These are phyloP conservation scores for Xylaria flabelliformis DNA, from an alignment of 495 filamentous ascomycete genomes.

Conservation along the genomic window DNA sequence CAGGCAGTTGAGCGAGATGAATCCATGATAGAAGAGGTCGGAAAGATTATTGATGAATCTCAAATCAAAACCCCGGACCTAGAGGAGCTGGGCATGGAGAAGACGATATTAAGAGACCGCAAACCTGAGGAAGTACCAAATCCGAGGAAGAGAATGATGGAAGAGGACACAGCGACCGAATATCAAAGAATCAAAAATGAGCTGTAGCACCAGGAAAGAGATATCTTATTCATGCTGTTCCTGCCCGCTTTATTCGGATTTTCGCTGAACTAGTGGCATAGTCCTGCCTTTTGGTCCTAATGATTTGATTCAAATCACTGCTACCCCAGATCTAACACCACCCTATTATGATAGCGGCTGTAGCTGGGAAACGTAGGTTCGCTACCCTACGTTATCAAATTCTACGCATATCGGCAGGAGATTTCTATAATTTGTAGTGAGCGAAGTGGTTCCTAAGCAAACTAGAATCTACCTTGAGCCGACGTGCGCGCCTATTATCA, in stretches of 20 bases:
- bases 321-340: neutral
- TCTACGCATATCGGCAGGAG: neutral
- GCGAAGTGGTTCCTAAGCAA: neutral
- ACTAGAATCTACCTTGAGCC: neutral
- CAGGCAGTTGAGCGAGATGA: conserved; percentile 36
- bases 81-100: conserved; percentile 41
- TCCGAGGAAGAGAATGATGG: conserved; percentile 86
- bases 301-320: neutral
- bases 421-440: neutral
- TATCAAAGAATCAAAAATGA: conserved; percentile 46
- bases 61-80: conserved; percentile 15
- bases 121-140: conserved; percentile 60
- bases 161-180: conserved; percentile 57
- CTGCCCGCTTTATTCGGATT: conserved; percentile 2
- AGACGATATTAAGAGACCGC: conserved; percentile 54
- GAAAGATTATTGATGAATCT: conserved; percentile 55
- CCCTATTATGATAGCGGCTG: neutral
- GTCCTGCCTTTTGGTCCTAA: neutral
- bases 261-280: neutral
- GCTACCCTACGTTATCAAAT: neutral
- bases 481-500: neutral
- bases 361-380: neutral
- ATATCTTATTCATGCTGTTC: conserved; percentile 15
- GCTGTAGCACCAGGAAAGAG: conserved; percentile 40
- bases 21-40: conserved; percentile 55